These are phyloP conservation scores for Berkeleyomyces rouxiae DNA, from an alignment of 2,329 filamentous ascomycete species.

Conservation along the genomic window DNA sequence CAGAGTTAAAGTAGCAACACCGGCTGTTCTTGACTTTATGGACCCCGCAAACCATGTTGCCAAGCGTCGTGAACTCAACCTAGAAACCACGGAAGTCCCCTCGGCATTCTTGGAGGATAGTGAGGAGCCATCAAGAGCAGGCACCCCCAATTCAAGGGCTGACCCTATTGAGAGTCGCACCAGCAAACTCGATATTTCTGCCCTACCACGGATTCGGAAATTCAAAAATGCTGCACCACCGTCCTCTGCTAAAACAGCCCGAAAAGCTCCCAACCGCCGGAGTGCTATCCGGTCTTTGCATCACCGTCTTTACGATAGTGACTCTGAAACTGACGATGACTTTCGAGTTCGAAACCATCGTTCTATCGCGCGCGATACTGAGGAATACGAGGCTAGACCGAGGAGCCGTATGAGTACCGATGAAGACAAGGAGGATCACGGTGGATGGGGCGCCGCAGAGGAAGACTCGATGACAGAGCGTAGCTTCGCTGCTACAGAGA, in stretches of 20 bases:
- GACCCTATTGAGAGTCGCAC: conserved; percentile 46
- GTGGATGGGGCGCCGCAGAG: conserved; percentile 32
- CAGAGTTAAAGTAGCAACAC: conserved; percentile 70
- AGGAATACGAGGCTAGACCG: conserved; percentile 69
- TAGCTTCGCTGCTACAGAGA: conserved; percentile 46
- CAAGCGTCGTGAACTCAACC: conserved; percentile 66
- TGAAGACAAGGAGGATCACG: conserved; percentile 38
- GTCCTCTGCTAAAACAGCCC: conserved; percentile 20
- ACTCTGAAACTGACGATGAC: conserved; percentile 75
- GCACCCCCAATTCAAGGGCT: conserved; percentile 47
- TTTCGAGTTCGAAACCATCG: conserved; percentile 31
- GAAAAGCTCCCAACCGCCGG: conserved; percentile 39
- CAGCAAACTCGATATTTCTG: conserved; percentile 35
- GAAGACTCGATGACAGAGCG: conserved; percentile 57
- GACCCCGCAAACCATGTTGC: conserved; percentile 64
- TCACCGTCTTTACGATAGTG: conserved; percentile 39
- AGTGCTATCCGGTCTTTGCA: conserved; percentile 65
- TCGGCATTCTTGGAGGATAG: conserved; percentile 19
- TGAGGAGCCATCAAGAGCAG: conserved; percentile 43
- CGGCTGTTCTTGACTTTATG: conserved; percentile 63
- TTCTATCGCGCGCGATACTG: conserved; percentile 56
- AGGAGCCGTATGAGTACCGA: conserved; percentile 57
- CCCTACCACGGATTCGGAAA: conserved; percentile 62
- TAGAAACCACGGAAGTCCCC: conserved; percentile 34
- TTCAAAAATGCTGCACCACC: conserved; percentile 29